Base-by-base conservation (phyloP, 2,329 filamentous ascomycete species). In the Cladophialophora exuberans region DNA sequence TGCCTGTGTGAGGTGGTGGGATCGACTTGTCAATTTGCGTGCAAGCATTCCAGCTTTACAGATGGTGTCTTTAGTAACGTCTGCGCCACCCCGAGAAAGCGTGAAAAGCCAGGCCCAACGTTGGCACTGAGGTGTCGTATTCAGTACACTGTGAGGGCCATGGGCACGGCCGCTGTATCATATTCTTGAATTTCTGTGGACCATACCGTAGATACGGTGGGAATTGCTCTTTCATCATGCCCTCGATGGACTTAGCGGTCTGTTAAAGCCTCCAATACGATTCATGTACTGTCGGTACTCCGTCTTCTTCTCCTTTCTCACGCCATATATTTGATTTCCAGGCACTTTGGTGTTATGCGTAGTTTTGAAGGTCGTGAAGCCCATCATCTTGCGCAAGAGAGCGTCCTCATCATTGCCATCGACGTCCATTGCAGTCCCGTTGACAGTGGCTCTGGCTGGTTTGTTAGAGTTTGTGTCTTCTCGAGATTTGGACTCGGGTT, bases 241-340 rank as follows among this genome's bases (percentile, higher is more conserved):
- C 63, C 73, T 69, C 44, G 69, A 69, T 23, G 76, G 76, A 65
- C 76, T 78, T 62, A 79, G 69, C 23, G 76, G 76, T 59, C 76
- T 67, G 62, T 79, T 79, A 67, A 79, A 79, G 51, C 76, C 76
- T 54, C 76, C 76, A 25, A 70, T 61, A 61, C 76, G 76, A 60
- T 78, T 79, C 84, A 99, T 99, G 73, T 99, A 99, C 81, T 99
- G 94, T 64, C 94, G 82, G 69, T 97, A 97, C 77, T 95, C 84
- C 11, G 87, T 89, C 83, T 90, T 92, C 84, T 96, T 97, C 75
- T 94, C 90, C 79, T 94, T 97, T 63, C 87, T 79, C 48, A 97
- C 85, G 0, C 79, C 90, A 52, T 89, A 92, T 36, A 87, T 84
- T 68, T 91, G 85, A 69, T 99, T 99, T 1, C 94, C 94, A 0